These are phyloP conservation scores for Telfairia occidentalis DNA, from an alignment of 331 rosid genomes.

Conservation along the genomic window DNA sequence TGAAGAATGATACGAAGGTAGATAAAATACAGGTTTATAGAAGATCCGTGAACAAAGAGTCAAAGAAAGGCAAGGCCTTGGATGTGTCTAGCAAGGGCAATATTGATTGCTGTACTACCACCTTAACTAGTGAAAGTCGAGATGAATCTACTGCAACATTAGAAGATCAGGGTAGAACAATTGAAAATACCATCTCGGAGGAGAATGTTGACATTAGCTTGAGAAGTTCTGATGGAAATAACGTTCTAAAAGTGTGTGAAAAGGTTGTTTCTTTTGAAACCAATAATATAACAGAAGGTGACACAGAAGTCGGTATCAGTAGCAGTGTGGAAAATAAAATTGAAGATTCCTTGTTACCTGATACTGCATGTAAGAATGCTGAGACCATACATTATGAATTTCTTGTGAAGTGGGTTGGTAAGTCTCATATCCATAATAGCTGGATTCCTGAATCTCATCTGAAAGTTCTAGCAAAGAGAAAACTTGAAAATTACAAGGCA, in stretches of 20 bases:
- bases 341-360: constrained; percentile 36
- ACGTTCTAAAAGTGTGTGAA: constrained; percentile 37
- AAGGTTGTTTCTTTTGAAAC: constrained; percentile 30
- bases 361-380: constrained; percentile 34
- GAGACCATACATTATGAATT: constrained; percentile 46
- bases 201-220: constrained; percentile 28
- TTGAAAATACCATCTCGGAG: constrained; percentile 27
- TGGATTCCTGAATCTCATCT: constrained; percentile 92
- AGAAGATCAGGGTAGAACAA: constrained; percentile 35
- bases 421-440: constrained; percentile 78
- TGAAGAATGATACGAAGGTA: constrained; percentile 32
- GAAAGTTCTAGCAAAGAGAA: constrained; percentile 88
- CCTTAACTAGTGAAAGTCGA: constrained; percentile 25
- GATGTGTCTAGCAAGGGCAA: constrained; percentile 29
- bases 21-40: constrained; percentile 60
- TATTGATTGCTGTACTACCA: constrained; percentile 31
- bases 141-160: constrained; percentile 39
- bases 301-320: constrained; percentile 29
- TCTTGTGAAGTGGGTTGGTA: constrained; percentile 93
- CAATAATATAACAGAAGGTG: constrained; percentile 29
- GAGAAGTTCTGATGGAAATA: constrained; percentile 28
- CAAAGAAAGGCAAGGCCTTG: constrained; percentile 40
- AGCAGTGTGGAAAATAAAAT: constrained; percentile 36
- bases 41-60: constrained; percentile 58
- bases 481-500: constrained; percentile 93